Percentiles rank a stretch among this genome's conserved stretches.
These are phyloP conservation scores for Phytophthora sojae DNA, from an alignment of 352 stramenopile species.

Conservation along the genomic window DNA sequence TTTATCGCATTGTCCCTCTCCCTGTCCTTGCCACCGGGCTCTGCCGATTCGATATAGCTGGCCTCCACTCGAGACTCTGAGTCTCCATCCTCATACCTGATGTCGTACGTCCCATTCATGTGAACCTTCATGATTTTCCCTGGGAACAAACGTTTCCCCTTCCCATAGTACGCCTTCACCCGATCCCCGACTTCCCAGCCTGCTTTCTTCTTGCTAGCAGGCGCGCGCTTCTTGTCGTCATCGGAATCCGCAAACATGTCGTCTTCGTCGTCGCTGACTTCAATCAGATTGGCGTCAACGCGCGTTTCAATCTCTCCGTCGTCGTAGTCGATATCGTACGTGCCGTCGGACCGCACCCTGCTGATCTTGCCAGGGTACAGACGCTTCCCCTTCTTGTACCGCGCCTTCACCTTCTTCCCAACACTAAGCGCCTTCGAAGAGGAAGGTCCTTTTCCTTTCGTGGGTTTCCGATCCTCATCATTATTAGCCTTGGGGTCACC, in stretches of 20 bases:
- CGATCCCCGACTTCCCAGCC: slow-evolving; percentile 39
- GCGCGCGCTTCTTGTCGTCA: slow-evolving; percentile 32
- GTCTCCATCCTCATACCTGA: slow-evolving; percentile 73
- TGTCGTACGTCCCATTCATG: slow-evolving; percentile 71
- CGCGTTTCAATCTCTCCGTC: slow-evolving; percentile 70
- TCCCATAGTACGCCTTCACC: slow-evolving; percentile 56
- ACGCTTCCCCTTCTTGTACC: slow-evolving; percentile 53
- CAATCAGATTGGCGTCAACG: slow-evolving; percentile 37
- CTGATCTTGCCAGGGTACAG: slow-evolving; percentile 65
- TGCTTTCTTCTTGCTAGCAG: slow-evolving; percentile 29
- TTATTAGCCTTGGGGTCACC: slow-evolving; percentile 13
- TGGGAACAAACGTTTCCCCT: slow-evolving; percentile 63
- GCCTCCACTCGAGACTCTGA: slow-evolving; percentile 48
- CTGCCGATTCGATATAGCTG: slow-evolving; percentile 32
- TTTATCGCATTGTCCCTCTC: slow-evolving; percentile 1
- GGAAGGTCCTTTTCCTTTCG: slow-evolving; percentile 10
- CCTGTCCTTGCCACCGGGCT: slow-evolving; percentile 20
- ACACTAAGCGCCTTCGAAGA: slow-evolving; percentile 27
- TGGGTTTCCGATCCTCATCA: slow-evolving; percentile 17
- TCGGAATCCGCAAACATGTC: slow-evolving; percentile 54
- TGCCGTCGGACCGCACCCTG: slow-evolving; percentile 53
- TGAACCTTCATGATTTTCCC: slow-evolving; percentile 68
- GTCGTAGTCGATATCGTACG: slow-evolving; percentile 75
- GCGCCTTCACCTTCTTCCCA: slow-evolving; percentile 45
- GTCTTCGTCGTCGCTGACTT: slow-evolving; percentile 47